phyloP scores from a whole-genome alignment of 495 filamentous ascomycete genomes.

The Penicillium paxilli region DNA sequence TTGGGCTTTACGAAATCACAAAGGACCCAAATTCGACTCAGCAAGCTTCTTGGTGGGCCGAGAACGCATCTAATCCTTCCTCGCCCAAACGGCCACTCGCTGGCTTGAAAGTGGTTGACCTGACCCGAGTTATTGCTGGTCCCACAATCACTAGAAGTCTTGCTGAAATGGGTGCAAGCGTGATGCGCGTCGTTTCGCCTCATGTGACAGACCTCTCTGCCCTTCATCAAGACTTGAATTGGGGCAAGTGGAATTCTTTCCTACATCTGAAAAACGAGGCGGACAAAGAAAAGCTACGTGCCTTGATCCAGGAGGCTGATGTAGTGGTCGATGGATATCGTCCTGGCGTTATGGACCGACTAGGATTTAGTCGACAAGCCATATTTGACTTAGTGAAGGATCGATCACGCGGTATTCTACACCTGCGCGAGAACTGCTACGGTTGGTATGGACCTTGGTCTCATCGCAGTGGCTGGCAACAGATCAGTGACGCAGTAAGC shows the following conservation, averaged over 20 bases:
- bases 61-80: constrained; percentile 11
- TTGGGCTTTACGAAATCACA: constrained; percentile 49
- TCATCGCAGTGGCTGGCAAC: constrained; percentile 55
- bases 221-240: constrained; percentile 52
- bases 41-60: constrained; percentile 43
- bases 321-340: constrained; percentile 60
- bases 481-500: constrained; percentile 49
- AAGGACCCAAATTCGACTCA: constrained; percentile 28
- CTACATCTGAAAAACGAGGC: constrained; percentile 49
- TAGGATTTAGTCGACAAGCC: constrained; percentile 48
- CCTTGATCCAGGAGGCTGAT: constrained; percentile 52
- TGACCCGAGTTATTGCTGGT: constrained; percentile 50
- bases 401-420: constrained; percentile 47
- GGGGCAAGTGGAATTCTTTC: constrained; percentile 55
- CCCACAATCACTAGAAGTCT: constrained; percentile 57
- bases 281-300: constrained; percentile 37
- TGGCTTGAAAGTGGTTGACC: constrained; percentile 47
- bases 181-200: constrained; percentile 58
- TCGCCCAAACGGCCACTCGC: constrained; percentile 3
- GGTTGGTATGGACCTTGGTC: constrained; percentile 56
- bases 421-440: constrained; percentile 58
- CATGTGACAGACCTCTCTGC: constrained; percentile 47
- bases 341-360: constrained; percentile 48
- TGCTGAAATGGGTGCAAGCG: constrained; percentile 54
- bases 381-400: constrained; percentile 43